Conservation (phyloP, 257 asterid genomes). For the Ajuga chamaepitys region DNA sequence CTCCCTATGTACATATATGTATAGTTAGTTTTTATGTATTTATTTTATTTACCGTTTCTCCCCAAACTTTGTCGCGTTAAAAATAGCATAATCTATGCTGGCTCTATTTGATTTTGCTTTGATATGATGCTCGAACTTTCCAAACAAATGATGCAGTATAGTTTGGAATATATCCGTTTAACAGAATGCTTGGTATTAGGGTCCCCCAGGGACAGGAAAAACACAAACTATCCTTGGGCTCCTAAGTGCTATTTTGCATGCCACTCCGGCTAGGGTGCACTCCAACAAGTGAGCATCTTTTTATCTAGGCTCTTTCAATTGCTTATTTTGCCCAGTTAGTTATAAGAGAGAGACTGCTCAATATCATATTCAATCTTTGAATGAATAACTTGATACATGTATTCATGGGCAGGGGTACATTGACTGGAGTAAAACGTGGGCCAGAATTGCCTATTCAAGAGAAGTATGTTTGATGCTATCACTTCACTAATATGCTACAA, state of each 20-base stretch:
- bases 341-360: conserved; percentile 7
- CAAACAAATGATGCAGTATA: conserved; percentile 1
- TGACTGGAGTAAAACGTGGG: conserved; percentile 41
- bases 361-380: background rate
- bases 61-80: background rate
- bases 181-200: conserved; percentile 48
- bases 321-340: conserved; percentile 6
- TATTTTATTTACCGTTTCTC: background rate
- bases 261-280: conserved; percentile 90
- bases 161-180: conserved; percentile 17
- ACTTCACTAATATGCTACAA: conserved; percentile 21
- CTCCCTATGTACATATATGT: background rate
- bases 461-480: conserved; percentile 43
- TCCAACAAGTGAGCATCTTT: conserved; percentile 44
- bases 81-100: background rate
- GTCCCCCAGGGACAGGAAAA: conserved; percentile 99
- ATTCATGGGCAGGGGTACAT: conserved; percentile 54
- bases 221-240: conserved; percentile 97
- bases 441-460: conserved; percentile 60
- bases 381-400: conserved; percentile 4
- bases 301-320: conserved; percentile 2
- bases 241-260: conserved; percentile 93
- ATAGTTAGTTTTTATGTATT: no score
- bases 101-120: conserved; percentile 2
- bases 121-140: background rate